phyloP scores from a whole-genome alignment of 352 stramenopile genomes.

The Phytophthora vignae region DNA sequence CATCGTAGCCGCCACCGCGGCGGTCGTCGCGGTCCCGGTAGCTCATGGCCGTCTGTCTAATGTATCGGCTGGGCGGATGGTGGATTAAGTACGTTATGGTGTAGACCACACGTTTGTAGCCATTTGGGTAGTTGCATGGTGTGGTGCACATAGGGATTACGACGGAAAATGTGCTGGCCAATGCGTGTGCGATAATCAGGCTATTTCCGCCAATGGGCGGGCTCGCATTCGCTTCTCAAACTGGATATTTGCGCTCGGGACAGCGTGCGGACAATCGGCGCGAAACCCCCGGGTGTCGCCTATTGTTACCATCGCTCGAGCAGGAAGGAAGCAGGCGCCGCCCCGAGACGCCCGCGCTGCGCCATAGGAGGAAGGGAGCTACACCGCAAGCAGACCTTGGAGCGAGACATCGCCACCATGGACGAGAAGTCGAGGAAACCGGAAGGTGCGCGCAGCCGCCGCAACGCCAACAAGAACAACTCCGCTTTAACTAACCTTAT shows the following conservation, averaged over 20 bases:
- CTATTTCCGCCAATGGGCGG: slow-evolving; percentile 9
- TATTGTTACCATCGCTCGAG: slow-evolving; percentile 19
- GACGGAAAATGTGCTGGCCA: background rate
- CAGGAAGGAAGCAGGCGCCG: slow-evolving; percentile 24
- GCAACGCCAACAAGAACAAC: no score
- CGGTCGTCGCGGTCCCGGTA: slow-evolving; percentile 35
- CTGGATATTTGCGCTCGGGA: slow-evolving; percentile 25
- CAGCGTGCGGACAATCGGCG: slow-evolving; percentile 24
- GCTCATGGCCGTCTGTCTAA: slow-evolving; percentile 27
- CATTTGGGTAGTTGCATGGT: background rate
- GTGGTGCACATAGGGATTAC: background rate
- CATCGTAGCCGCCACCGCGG: slow-evolving; percentile 34
- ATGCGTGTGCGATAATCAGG: slow-evolving; percentile 20
- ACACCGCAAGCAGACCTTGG: slow-evolving; percentile 34
- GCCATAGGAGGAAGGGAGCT: slow-evolving; percentile 32
- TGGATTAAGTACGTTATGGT: background rate
- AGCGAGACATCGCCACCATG: slow-evolving; percentile 52
- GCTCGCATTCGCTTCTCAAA: slow-evolving; percentile 8
- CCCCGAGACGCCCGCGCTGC: slow-evolving; percentile 4
- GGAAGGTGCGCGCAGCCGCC: slow-evolving; percentile 53
- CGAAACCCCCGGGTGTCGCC: slow-evolving; percentile 31
- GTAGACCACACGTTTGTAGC: background rate
- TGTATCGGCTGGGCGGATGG: no score
- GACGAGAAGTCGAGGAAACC: slow-evolving; percentile 90
- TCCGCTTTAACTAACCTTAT: no score